A percentile compares a stretch with the other conserved stretches of the same genome.
phyloP scores from a whole-genome alignment of 768 basidiomycete genomes.

The Kwoniella botswanensis region DNA sequence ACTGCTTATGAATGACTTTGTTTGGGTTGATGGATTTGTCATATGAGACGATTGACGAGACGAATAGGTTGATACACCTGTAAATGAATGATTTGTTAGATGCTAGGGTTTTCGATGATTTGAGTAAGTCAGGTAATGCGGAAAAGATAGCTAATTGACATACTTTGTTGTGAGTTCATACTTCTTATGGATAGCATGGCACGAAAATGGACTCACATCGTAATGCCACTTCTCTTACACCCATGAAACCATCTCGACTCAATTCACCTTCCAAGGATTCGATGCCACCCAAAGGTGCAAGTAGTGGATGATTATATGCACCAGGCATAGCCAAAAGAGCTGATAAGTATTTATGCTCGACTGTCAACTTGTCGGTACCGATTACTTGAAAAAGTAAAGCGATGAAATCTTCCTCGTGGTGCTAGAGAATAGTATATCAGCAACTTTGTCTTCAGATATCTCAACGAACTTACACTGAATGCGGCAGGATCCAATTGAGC shows the following conservation, averaged over 20 bases:
- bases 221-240: constrained; percentile 60
- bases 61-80: constrained; percentile 60
- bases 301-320: constrained; percentile 62
- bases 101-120: constrained; percentile 27
- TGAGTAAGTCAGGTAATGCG: constrained; percentile 61
- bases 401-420: constrained; percentile 64
- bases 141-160: constrained; percentile 61
- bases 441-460: too few species aligned
- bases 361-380: constrained; percentile 61
- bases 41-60: constrained; percentile 65
- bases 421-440: constrained; percentile 55
- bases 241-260: constrained; percentile 47
- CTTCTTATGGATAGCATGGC: neutral
- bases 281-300: constrained; percentile 40
- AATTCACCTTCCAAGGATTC: constrained; percentile 34
- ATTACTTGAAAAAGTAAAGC: constrained; percentile 65
- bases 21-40: constrained; percentile 44
- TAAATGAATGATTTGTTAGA: constrained; percentile 48
- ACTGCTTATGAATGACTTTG: constrained; percentile 38
- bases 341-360: constrained; percentile 68
- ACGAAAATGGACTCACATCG: constrained; percentile 54
- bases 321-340: constrained; percentile 67
- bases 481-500: constrained; percentile 66
- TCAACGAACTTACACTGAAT: constrained; percentile 63
- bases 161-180: constrained; percentile 16